phyloP scores from a whole-genome alignment of 306 rosid species.

The Medicago arabica region DNA sequence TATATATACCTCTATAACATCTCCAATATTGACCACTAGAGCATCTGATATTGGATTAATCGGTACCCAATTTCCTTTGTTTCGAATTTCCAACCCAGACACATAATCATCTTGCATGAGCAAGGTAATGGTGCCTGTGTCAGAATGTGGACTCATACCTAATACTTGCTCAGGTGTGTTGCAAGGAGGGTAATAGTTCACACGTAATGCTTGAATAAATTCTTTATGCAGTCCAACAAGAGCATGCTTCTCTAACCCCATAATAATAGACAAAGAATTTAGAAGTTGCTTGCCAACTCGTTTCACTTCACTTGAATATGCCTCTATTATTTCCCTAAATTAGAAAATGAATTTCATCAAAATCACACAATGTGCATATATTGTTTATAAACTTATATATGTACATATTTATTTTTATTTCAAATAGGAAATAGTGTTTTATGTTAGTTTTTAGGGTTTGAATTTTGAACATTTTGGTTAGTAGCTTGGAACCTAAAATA shows the following conservation, averaged over 20 bases:
- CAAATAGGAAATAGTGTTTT: too few species aligned
- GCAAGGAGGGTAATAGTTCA: constrained; percentile 57
- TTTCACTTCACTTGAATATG: constrained; percentile 47
- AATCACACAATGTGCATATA: background rate
- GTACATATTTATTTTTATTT: too few species aligned
- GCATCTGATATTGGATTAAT: constrained; percentile 39
- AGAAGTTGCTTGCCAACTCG: constrained; percentile 44
- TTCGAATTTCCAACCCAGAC: constrained; percentile 46
- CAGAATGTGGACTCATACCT: constrained; percentile 57
- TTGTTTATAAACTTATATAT: too few species aligned
- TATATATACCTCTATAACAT: constrained; percentile 28
- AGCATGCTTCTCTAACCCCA: constrained; percentile 48
- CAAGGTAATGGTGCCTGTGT: constrained; percentile 50
- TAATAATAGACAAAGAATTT: constrained; percentile 36
- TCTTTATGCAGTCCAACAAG: constrained; percentile 47
- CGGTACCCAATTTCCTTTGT: constrained; percentile 51
- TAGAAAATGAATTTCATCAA: background rate
- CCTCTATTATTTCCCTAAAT: constrained; percentile 45
- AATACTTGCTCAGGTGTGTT: constrained; percentile 50
- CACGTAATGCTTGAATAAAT: constrained; percentile 24
- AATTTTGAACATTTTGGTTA: too few species aligned
- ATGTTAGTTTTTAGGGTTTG: too few species aligned
- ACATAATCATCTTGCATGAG: constrained; percentile 53
- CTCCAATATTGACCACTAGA: constrained; percentile 51
- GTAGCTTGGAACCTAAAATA: too few species aligned